These are phyloP conservation scores for Gentiana macrophylla DNA, from an alignment of 257 asterid genomes.

Conservation along the genomic window DNA sequence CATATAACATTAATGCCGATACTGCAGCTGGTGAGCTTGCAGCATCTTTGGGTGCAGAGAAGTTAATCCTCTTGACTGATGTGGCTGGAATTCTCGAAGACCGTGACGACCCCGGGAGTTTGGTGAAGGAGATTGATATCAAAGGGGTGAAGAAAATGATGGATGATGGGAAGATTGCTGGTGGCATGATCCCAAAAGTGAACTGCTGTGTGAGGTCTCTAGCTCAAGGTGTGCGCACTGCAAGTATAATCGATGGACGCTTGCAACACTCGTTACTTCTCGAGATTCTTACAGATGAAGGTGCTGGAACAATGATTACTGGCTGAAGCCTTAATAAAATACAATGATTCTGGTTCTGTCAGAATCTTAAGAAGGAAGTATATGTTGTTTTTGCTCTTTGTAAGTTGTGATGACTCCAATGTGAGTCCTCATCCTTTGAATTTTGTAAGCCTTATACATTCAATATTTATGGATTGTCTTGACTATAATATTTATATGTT, in stretches of 20 bases:
- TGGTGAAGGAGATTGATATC: slow-evolving; percentile 65
- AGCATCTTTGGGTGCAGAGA: slow-evolving; percentile 67
- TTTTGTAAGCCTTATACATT: no score
- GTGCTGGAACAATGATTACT: slow-evolving; percentile 79
- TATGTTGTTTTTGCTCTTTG: no score
- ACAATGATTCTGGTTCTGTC: no score
- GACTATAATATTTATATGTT: no score
- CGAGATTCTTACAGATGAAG: slow-evolving; percentile 74
- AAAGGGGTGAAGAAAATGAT: slow-evolving; percentile 73
- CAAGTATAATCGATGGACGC: slow-evolving; percentile 73
- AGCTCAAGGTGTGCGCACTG: slow-evolving; percentile 73
- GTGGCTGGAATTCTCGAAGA: slow-evolving; percentile 67
- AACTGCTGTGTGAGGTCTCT: slow-evolving; percentile 66
- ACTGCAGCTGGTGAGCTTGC: slow-evolving; percentile 77
- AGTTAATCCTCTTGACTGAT: slow-evolving; percentile 58
- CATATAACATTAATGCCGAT: slow-evolving; percentile 73
- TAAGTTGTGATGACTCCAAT: no score
- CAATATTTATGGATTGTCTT: no score
- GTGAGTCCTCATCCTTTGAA: no score
- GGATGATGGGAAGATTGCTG: slow-evolving; percentile 48
- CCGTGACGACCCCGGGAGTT: slow-evolving; percentile 40
- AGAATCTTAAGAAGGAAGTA: no score
- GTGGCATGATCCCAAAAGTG: slow-evolving; percentile 87
- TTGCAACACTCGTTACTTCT: slow-evolving; percentile 64
- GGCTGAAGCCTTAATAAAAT: slow-evolving; percentile 20